Base-by-base conservation (phyloP, 2,329 filamentous ascomycete species). In the Aspergillus sp. region DNA sequence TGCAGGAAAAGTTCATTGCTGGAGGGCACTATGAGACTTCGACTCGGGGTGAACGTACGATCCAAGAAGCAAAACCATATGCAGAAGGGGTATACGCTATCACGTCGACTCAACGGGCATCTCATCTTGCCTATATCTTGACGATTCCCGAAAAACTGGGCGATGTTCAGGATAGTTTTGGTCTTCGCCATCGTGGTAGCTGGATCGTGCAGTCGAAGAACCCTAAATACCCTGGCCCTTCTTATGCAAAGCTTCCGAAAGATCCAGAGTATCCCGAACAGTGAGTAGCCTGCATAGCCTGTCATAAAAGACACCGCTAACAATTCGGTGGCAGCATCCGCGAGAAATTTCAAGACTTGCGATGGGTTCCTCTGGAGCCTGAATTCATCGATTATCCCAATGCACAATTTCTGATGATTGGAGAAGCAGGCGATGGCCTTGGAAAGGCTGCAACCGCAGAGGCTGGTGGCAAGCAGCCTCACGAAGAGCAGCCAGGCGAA, bases 31-130 rank as follows among this genome's bases (percentile, higher is more conserved):
- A 94, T 61, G 74, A 81, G 40, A 95, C 89, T 6, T 84, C 89
- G 69, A 91, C 88, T 0, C 72, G 69, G 2, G 88, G 88, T 1
- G 79, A 78, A 10, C 78, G 86, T 9, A 81, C 85, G 40, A 76
- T 73, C 0, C 83, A 87, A 0, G 80, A 85, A 1, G 84, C 86
- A 1, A 83, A 78, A 0, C 86, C 87, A 0, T 74, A 90, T n/a
- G 90, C 83, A 0, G 89, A 95, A 62, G 90, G 90, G 1, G 81
- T 95, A 0, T 95, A 95, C 56, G 85, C 85, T 0, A 82, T 95
- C 41, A 88, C 85, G 0, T 81, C 78, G 2, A 88, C 84, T 0
- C 82, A 81, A 1, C 73, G 83, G 0, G 79, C 85, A 38, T 87
- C 82, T 2, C 89, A 95, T 55, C 72, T 96, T 7, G 86, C 78